Percentiles rank a stretch among this genome's conserved stretches.
Evolutionary conservation across 106 monocot species (phyloP).

Genomic region (Dendrobium huoshanense): DNA sequence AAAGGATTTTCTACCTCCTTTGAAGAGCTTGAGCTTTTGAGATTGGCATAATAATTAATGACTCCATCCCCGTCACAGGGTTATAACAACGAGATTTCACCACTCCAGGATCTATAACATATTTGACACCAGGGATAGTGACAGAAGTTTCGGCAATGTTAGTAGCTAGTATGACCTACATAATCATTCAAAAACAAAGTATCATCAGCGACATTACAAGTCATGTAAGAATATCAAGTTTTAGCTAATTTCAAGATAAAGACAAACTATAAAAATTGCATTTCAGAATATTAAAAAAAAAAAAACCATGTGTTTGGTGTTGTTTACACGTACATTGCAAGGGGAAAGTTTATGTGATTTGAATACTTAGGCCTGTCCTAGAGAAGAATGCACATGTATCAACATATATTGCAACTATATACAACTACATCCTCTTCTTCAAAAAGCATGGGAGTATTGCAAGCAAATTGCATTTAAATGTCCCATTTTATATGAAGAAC

Average conservation of each 20-base stretch:
- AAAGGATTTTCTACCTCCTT: constrained; percentile 50
- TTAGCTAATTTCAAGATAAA: background rate
- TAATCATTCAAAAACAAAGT: background rate
- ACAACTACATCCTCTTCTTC: background rate
- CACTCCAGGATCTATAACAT: constrained; percentile 90
- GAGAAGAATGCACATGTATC: background rate
- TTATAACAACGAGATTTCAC: constrained; percentile 90
- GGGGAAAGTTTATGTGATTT: background rate
- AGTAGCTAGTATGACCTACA: constrained; percentile 86
- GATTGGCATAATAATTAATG: constrained; percentile 69
- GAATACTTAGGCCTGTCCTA: background rate
- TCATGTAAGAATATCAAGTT: background rate
- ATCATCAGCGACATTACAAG: background rate
- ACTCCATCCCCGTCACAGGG: constrained; percentile 80
- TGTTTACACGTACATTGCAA: background rate
- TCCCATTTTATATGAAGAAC: background rate
- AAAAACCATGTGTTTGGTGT: background rate
- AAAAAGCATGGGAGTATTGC: background rate
- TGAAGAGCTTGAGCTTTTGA: constrained; percentile 98
- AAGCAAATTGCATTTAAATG: background rate
- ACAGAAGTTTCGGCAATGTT: constrained; percentile 99
- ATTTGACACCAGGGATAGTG: constrained; percentile 96
- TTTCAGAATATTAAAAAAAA: background rate
- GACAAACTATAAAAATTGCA: background rate
- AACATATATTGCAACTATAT: background rate